These are phyloP conservation scores for Ziziphus jujuba DNA, from an alignment of 306 rosid species.

Conservation along the genomic window DNA sequence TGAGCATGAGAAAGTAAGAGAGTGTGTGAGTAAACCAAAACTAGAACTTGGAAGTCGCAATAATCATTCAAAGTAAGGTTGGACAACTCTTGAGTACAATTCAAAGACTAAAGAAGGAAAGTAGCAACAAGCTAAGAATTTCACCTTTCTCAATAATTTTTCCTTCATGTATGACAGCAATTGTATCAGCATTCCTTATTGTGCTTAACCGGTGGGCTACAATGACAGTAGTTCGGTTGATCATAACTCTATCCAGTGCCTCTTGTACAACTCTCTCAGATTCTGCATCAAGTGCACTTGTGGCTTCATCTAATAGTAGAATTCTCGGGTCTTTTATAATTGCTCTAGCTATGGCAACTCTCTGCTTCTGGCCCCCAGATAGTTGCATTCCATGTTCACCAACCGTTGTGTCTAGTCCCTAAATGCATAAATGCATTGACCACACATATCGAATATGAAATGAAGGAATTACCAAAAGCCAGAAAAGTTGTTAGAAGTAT, in stretches of 20 bases:
- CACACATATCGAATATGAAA: background rate
- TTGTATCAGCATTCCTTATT: conserved; percentile 45
- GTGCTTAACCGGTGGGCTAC: conserved; percentile 59
- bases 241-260: conserved; percentile 49
- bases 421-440: background rate
- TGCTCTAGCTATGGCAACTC: conserved; percentile 60
- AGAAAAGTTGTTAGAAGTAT: background rate
- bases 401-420: conserved; percentile 72
- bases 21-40: too few species aligned
- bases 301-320: conserved; percentile 57
- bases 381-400: conserved; percentile 82
- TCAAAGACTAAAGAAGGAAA: too few species aligned
- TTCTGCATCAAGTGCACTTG: conserved; percentile 59
- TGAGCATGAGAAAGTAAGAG: too few species aligned
- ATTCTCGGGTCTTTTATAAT: conserved; percentile 51
- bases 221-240: conserved; percentile 43
- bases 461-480: background rate
- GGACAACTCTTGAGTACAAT: too few species aligned
- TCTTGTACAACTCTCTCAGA: conserved; percentile 58
- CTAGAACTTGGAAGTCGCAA: too few species aligned
- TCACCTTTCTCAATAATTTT: conserved; percentile 50
- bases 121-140: too few species aligned
- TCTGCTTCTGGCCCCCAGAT: conserved; percentile 70
- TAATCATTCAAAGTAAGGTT: too few species aligned
- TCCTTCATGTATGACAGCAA: conserved; percentile 48